A percentile compares a stretch with the other conserved stretches of the same genome.
phyloP scores from a whole-genome alignment of 331 rosid species.

The Quercus lobata region DNA sequence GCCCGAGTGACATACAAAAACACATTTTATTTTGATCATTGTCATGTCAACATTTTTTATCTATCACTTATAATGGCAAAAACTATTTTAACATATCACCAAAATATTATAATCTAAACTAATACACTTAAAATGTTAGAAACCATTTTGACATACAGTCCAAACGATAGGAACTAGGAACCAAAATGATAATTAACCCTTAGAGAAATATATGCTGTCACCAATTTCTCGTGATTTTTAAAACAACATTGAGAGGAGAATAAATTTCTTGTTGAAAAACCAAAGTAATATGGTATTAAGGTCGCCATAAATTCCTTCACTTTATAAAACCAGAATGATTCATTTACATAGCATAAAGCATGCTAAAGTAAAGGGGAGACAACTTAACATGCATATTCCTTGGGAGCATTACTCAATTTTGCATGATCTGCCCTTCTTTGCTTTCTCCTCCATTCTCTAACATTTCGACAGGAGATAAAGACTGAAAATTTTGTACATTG shows the following conservation, averaged over 20 bases:
- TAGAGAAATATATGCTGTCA: background rate
- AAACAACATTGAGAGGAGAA: background rate
- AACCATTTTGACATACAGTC: no score
- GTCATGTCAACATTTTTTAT: no score
- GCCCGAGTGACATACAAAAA: no score
- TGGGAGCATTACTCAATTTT: conserved; percentile 4
- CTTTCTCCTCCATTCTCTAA: conserved; percentile 36
- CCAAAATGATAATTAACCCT: background rate
- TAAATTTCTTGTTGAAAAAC: background rate
- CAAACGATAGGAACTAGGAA: no score
- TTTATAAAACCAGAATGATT: background rate
- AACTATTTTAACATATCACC: no score
- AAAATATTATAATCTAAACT: no score
- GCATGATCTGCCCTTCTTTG: conserved; percentile 44
- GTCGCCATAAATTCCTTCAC: background rate
- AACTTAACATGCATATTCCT: background rate
- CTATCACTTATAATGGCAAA: no score
- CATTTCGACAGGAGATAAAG: conserved; percentile 29
- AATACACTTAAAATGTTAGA: no score
- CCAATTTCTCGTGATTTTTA: background rate
- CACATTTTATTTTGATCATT: no score
- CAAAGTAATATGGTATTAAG: background rate
- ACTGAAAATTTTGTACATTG: conserved; percentile 27
- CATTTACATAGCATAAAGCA: conserved; percentile 16
- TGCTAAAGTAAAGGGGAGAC: no score